Evolutionary conservation across 192 early-diverging fungal species (phyloP), one percentile per base, ranked within the genome.

Genomic region (Chytriomyces sp.): DNA sequence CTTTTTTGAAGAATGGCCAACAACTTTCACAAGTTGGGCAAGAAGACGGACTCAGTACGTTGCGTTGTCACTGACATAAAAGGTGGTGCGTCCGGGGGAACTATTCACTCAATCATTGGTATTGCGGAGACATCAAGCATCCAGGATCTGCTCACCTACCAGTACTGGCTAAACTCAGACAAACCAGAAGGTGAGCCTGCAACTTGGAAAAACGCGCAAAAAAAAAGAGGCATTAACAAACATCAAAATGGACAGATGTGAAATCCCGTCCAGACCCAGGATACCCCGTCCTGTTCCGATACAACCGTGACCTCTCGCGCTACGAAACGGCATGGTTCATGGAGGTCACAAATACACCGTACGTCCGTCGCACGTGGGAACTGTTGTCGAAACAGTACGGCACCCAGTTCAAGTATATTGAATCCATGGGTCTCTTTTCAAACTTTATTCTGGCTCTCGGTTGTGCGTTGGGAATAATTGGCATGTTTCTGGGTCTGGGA

Each of bases 281-380:
- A 35, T 35, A 10, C 9, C 71, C 71, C 0, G 61, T 45, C 60
- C 26, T 82, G 9, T 48, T 91, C 50, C 76, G 69, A 50, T 89
- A 85, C 69, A 89, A 91, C 75, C 7, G 67, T 7, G 91, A 89
- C 69, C 81, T 92, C 28, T 63, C 80, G 24, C 65, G 64, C 24
- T 94, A 91, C 90, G 91, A 93, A 77, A 77, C 81, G 0, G 85
- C 82, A 49, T 93, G 84, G 57, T 45, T 94, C 57, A 92, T 94
- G 91, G 86, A 88, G 7, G 75, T 70, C n/a, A 69, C 82, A 61
- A 94, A 94, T 76, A 87, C 87, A 64, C 84, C 85, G 50, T 83
- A 89, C 48, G 91, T 94, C 45, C 82, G 84, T 66, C 82, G 92
- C 16, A 87, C 89, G 20, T 87, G 88, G 73, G 85, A 82, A n/a